Percentiles rank a stretch among this genome's conserved stretches.
phyloP scores from a whole-genome alignment of 2,329 filamentous ascomycete genomes.

The Calonectria crousiana region DNA sequence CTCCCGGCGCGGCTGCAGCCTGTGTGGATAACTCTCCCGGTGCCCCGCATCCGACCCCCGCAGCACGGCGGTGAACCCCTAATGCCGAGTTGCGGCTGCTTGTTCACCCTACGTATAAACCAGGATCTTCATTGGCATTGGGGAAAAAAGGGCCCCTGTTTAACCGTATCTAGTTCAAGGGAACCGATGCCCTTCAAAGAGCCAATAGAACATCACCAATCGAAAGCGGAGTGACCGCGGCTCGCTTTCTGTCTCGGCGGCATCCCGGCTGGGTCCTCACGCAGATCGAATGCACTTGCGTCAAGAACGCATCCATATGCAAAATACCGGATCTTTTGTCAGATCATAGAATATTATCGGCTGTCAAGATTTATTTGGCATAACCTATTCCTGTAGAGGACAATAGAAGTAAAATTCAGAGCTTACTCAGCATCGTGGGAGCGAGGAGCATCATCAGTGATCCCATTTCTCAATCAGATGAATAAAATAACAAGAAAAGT shows the following conservation, averaged over 20 bases:
- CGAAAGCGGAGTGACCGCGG: not conserved
- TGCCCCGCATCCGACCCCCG: constrained; percentile 18
- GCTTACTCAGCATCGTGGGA: not conserved
- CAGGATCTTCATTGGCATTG: not conserved
- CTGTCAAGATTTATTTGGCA: not conserved
- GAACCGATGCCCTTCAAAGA: not conserved
- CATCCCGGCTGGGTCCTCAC: not conserved
- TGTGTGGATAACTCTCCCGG: constrained; percentile 17
- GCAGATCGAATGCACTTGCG: not conserved
- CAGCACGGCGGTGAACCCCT: not conserved
- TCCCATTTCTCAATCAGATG: not conserved
- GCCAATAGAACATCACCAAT: not conserved
- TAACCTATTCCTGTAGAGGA: not conserved
- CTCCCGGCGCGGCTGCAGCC: not conserved
- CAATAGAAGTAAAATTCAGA: not conserved
- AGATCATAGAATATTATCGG: not conserved
- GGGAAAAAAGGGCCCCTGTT: not conserved
- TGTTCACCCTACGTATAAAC: not conserved
- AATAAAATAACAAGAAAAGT: not conserved
- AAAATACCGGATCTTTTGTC: not conserved
- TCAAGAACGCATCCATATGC: not conserved
- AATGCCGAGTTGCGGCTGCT: not conserved
- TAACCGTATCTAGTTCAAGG: not conserved
- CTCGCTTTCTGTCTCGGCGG: not conserved
- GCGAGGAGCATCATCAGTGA: not conserved